Evolutionary conservation across 2,329 filamentous ascomycete species (phyloP).

Genomic region (Aspergillus chevalieri): DNA sequence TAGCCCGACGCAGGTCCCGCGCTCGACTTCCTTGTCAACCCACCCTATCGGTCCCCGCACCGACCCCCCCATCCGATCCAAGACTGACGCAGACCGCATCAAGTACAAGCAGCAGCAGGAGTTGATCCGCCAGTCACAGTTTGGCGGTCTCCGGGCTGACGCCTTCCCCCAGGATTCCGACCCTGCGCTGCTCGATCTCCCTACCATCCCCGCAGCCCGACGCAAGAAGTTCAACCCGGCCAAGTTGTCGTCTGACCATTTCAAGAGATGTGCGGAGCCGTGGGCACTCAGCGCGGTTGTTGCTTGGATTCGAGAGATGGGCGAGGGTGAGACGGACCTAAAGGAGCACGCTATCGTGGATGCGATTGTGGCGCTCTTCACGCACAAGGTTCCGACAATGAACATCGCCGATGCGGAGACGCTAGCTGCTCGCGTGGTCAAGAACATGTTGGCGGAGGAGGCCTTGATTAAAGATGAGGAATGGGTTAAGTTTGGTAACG

Average conservation of each 20-base stretch:
- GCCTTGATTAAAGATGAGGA: slow-evolving; percentile 86
- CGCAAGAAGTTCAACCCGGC: slow-evolving; percentile 79
- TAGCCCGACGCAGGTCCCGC: slow-evolving; percentile 48
- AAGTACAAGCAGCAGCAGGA: slow-evolving; percentile 51
- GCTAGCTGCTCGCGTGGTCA: slow-evolving; percentile 69
- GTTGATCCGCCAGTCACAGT: slow-evolving; percentile 47
- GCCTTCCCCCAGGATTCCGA: slow-evolving; percentile 33
- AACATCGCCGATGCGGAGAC: slow-evolving; percentile 95
- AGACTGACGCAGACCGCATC: slow-evolving; percentile 77
- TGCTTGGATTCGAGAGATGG: slow-evolving; percentile 79
- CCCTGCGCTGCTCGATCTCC: slow-evolving; percentile 68
- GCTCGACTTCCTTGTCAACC: slow-evolving; percentile 76
- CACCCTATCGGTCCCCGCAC: slow-evolving; percentile 75
- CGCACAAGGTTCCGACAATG: slow-evolving; percentile 93
- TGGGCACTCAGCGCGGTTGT: slow-evolving; percentile 91
- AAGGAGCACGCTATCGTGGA: slow-evolving; percentile 80
- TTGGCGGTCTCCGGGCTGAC: slow-evolving; percentile 45
- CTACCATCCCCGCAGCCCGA: slow-evolving; percentile 70
- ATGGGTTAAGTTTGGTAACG: slow-evolving; percentile 88
- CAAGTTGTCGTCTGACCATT: slow-evolving; percentile 74
- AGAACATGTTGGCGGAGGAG: slow-evolving; percentile 70
- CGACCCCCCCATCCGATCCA: slow-evolving; percentile 78
- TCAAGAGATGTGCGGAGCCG: slow-evolving; percentile 77
- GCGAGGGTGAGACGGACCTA: slow-evolving; percentile 83
- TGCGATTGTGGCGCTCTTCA: slow-evolving; percentile 81